These are phyloP conservation scores for Eucalyptus polybractea DNA, from an alignment of 345 rosid species.

Conservation along the genomic window DNA sequence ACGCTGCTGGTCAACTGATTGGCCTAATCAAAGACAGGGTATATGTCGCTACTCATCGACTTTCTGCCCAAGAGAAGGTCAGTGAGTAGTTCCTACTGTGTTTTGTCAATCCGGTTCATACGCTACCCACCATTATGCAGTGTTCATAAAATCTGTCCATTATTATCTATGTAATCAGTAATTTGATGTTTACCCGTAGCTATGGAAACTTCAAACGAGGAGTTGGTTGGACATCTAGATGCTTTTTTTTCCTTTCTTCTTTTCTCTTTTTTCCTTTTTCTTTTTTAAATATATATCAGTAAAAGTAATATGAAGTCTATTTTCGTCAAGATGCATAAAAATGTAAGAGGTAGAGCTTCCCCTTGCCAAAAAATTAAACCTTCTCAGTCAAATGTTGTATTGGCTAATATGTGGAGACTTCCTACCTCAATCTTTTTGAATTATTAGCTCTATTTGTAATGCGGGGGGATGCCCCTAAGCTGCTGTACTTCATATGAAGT, in stretches of 20 bases:
- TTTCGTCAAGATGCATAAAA: no score
- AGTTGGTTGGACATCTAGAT: neutral
- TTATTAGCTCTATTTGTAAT: neutral
- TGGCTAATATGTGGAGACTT: neutral
- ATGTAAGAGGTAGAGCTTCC: no score
- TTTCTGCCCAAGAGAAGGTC: rapidly evolving
- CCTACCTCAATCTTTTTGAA: neutral
- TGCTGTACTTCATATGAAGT: neutral
- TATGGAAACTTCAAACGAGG: neutral
- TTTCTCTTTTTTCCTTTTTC: no score
- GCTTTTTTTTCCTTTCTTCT: no score
- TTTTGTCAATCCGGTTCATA: no score
- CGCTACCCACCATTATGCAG: rapidly evolving
- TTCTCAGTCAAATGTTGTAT: no score
- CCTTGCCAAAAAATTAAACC: no score
- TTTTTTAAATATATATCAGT: no score
- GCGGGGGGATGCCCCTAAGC: neutral
- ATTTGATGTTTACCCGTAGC: neutral
- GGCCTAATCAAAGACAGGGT: no score
- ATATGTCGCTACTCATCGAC: rapidly evolving
- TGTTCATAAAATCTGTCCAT: rapidly evolving
- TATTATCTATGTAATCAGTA: neutral
- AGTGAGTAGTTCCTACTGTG: rapidly evolving
- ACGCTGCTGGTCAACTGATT: rapidly evolving
- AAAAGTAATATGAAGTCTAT: no score